Base-by-base conservation (phyloP, 1,284 basidiomycete genomes). In the Erythrobasidium hasegawianum region DNA sequence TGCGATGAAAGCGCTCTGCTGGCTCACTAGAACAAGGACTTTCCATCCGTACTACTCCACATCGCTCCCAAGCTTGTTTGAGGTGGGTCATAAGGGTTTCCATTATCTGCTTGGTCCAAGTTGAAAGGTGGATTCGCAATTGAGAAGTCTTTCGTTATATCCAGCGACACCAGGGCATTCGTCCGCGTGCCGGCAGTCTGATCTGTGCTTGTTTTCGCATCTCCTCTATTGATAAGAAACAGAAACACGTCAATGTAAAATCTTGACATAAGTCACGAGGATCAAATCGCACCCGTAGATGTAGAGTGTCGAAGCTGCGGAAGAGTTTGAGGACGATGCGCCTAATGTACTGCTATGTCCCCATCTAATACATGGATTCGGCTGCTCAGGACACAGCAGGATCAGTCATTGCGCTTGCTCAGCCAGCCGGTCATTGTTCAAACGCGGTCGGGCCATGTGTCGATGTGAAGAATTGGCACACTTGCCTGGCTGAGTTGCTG, bases 151-250 rank as follows among this genome's bases (percentile, higher is more conserved):
- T 52, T 58, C 2, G 67, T 59, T 0, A 75, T 55, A 27, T 72
- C 68, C 1, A 75, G 40, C 16, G 69, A 53, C 10, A 74, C 68
- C 20, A 75, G 68, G 39, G 73, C 73, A 59, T 75, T 75, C 2
- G 73, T 74, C 70, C 73, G 72, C 27, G 68, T 69, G 33, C 69
- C 64, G 7, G 10, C n/a, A 1, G 60, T 67, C 56, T 71, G 70
- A 11, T 59, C 64, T 14, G 55, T 47, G 2, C 29, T 41, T 9
- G 68, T 68, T 57, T 59, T 70, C 0, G 69, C 67, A 39, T 75
- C 65, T 7, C 73, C 73, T 10, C 72, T 71, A 26, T 70, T n/a
- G n/a, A n/a, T n/a, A n/a, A n/a, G n/a, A n/a, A n/a, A n/a, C 70
- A 18, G 18, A 49, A 33, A 22, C 24, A 14, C 24, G 29, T 20